phyloP scores from a whole-genome alignment of 129 eudicot genomes.

The Saposhnikovia divaricata region DNA sequence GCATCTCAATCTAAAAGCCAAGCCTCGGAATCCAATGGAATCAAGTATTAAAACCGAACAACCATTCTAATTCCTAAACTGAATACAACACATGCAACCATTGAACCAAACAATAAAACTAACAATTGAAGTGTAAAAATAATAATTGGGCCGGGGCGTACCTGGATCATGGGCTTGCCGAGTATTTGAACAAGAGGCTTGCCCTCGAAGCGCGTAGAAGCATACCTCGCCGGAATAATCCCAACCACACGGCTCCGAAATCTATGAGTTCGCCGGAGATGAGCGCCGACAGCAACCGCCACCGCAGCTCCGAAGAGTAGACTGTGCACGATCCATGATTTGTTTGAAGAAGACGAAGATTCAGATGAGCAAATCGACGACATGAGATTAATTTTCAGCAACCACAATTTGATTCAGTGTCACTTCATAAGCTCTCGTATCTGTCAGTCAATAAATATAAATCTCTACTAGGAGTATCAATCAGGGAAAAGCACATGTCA shows the following conservation, averaged over 20 bases:
- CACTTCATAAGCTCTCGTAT: background rate
- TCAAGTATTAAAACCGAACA: background rate
- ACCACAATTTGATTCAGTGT: background rate
- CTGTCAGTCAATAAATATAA: background rate
- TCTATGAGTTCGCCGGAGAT: constrained; percentile 42
- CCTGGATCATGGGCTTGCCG: constrained; percentile 99
- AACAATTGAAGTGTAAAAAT: constrained; percentile 1
- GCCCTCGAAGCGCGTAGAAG: constrained; percentile 82
- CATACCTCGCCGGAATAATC: constrained; percentile 86
- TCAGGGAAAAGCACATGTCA: too few relatives aligned
- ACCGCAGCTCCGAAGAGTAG: constrained; percentile 49
- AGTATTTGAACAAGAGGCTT: constrained; percentile 88
- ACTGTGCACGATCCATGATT: constrained; percentile 54
- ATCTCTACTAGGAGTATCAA: background rate
- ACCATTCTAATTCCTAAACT: too few relatives aligned
- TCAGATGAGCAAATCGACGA: constrained; percentile 32
- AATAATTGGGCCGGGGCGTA: constrained; percentile 3
- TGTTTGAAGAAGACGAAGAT: constrained; percentile 26
- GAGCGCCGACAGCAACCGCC: constrained; percentile 62
- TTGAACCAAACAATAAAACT: background rate
- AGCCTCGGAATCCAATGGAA: background rate
- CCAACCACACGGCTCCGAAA: constrained; percentile 90
- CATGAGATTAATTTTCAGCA: constrained; percentile 17
- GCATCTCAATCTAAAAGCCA: background rate
- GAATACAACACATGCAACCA: background rate